Base-by-base conservation (phyloP, 2,329 filamentous ascomycete genomes). In the Apiospora rasikravindrae region DNA sequence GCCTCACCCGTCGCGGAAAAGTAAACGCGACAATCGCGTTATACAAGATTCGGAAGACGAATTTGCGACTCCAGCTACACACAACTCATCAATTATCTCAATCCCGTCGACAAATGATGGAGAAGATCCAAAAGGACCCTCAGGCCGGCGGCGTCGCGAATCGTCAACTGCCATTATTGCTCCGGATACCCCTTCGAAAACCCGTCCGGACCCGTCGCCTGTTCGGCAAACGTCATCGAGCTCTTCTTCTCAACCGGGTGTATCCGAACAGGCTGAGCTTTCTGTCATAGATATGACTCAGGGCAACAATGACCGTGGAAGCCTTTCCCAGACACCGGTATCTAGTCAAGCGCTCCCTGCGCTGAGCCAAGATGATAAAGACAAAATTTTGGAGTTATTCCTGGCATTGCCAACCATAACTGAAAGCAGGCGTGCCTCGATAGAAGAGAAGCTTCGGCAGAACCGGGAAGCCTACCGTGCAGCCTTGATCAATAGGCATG, bases 21-120 rank as follows among this genome's bases (percentile, higher is more conserved):
- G 71, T 40, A 78, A 79, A 64, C 74, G 51, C 26, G 75, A 82
- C 70, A 80, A 83, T 42, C 80, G 82, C 45, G 78, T 88, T 8
- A 86, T 90, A 53, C 83, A 86, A 69, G 88, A 90, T 75, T 90
- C 88, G 0, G 88, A 90, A 64, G 88, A 90, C 61, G 88, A 90
- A 61, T 86, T 85, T 57, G 75, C 86, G 7, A 84, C 84, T 6
- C 83, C 86, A 16, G 82, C 80, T 11, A 80, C 80, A 13, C 80
- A 78, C 49, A 79, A 86, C 76, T 73, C 77, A 71, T 76, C 80
- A 4, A 77, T 78, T 16, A 76, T 79, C 26, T 78, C 78, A 42
- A 74, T 75, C 45, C 76, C 74, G 71, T 78, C 75, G 24, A 73
- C 67, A 33, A 74, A 70, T 47, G 75, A 72, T 51, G 33, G 24